These are phyloP conservation scores for Cryomyces minteri DNA, from an alignment of 495 filamentous ascomycete species.

Conservation along the genomic window DNA sequence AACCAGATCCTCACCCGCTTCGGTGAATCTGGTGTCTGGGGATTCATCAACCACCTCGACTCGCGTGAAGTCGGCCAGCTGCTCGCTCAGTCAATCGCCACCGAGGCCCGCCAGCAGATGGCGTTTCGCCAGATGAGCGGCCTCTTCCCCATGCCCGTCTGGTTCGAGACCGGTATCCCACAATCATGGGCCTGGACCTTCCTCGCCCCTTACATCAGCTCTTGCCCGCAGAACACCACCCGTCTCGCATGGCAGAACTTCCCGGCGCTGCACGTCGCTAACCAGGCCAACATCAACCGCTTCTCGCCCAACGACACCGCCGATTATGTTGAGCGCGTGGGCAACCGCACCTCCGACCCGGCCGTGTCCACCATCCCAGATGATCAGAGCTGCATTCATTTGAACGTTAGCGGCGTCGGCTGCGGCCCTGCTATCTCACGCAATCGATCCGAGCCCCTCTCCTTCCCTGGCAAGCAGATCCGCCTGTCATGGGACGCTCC, in stretches of 20 bases:
- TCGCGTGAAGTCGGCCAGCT: slow-evolving; percentile 46
- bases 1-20: slow-evolving; percentile 70
- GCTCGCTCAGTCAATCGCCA: slow-evolving; percentile 57
- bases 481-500: slow-evolving; percentile 55
- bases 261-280: slow-evolving; percentile 52
- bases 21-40: slow-evolving; percentile 70
- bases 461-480: slow-evolving; percentile 57
- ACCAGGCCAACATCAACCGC: slow-evolving; percentile 29
- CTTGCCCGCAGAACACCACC: slow-evolving; percentile 57
- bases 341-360: slow-evolving; percentile 26
- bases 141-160: slow-evolving; percentile 12
- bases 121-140: too few species aligned
- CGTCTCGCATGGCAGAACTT: slow-evolving; percentile 34
- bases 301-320: slow-evolving; percentile 28
- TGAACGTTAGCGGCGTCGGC: slow-evolving; percentile 29
- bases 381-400: slow-evolving; percentile 30
- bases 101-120: too few species aligned
- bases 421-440: slow-evolving; percentile 46
- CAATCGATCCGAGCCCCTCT: slow-evolving; percentile 48
- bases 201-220: slow-evolving; percentile 68
- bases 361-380: slow-evolving; percentile 22
- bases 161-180: slow-evolving; percentile 65
- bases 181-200: slow-evolving; percentile 82
- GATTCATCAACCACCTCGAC: slow-evolving; percentile 33
- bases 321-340: slow-evolving; percentile 33